Evolutionary conservation across 441 rosid genomes (phyloP), one percentile per base, ranked within the genome.

Genomic region (Flueggea neowawraea): DNA sequence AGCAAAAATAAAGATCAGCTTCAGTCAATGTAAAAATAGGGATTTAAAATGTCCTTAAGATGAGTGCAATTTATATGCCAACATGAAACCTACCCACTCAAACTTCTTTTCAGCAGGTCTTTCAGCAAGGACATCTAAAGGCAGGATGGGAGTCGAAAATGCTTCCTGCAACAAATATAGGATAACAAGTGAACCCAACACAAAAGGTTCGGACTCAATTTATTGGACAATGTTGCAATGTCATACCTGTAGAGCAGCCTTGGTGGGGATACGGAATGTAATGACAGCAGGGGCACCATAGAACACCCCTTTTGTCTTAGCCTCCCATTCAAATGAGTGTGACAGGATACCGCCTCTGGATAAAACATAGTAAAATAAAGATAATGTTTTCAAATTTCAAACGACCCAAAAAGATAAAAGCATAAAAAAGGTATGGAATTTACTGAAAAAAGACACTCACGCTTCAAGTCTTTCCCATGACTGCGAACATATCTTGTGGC

Each of bases 381-480:
- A 16, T 22, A 28, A 54, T 14, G 47, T 10, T n/a, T 50, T 47
- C 16, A 10, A 28, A 32, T 4, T 10, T 61, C 65, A 36, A 13
- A n/a, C n/a, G 32, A 17, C 10, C 31, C 31, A 2, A 2, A 54
- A 31, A n/a, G 10, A 14, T n/a, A 44, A 51, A 31, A 43, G 16
- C 10, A 57, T 6, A 62, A 54, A 62, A 54, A 47, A 31, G 1
- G 14, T 44, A 12, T 12, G 6, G 13, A 58, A 58, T 22, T 39
- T 45, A 36, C n/a, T 39, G 31, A 66, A 53, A 55, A 31, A 17
- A 14, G 50, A 68, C 44, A 85, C 96, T 84, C 77, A 89, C 97
- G 84, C 90, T 76, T 94, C 97, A 60, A 91, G 97, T 68, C 94
- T 84, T 68, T 91, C 99, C 99, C 99, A 94, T 55, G 99, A 83